Evolutionary conservation across 352 stramenopile genomes (phyloP).

Genomic region (Blastocystis sp.): DNA sequence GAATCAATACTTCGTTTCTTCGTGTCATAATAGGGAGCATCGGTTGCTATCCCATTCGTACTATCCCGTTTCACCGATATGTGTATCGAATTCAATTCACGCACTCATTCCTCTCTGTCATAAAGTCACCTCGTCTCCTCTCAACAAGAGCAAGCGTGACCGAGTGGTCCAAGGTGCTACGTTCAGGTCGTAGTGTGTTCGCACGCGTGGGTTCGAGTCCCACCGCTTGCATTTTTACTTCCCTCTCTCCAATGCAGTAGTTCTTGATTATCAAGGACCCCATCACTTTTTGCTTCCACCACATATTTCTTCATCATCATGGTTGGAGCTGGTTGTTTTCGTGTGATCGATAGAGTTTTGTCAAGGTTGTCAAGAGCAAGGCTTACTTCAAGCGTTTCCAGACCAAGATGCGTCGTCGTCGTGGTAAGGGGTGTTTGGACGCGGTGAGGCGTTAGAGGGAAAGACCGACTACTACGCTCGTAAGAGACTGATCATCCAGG

Average conservation of each 20-base stretch:
- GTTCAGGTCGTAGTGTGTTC: background rate
- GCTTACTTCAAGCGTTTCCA: slow-evolving; percentile 99
- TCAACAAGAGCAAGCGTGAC: background rate
- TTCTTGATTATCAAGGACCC: background rate
- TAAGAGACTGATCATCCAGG: slow-evolving; percentile 91
- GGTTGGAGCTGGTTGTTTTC: slow-evolving; percentile 14
- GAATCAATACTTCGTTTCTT: no score
- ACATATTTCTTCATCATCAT: background rate
- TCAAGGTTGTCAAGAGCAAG: slow-evolving; percentile 97
- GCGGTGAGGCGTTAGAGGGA: slow-evolving; percentile 63
- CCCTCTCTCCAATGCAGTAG: background rate
- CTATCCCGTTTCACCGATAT: no score
- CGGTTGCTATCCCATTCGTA: no score
- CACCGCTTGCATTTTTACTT: background rate
- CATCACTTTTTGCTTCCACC: background rate
- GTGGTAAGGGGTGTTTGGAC: background rate
- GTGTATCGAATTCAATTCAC: no score
- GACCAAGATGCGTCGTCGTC: slow-evolving; percentile 60
- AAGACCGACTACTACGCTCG: slow-evolving; percentile 98
- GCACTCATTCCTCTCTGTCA: background rate
- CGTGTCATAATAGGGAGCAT: no score
- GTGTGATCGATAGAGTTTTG: slow-evolving; percentile 71
- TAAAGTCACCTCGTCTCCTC: background rate
- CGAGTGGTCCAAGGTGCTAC: background rate
- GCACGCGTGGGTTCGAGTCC: background rate